Evolutionary conservation across 805 yeast species (phyloP).

Genomic region (Saccharomycodes ludwigii): DNA sequence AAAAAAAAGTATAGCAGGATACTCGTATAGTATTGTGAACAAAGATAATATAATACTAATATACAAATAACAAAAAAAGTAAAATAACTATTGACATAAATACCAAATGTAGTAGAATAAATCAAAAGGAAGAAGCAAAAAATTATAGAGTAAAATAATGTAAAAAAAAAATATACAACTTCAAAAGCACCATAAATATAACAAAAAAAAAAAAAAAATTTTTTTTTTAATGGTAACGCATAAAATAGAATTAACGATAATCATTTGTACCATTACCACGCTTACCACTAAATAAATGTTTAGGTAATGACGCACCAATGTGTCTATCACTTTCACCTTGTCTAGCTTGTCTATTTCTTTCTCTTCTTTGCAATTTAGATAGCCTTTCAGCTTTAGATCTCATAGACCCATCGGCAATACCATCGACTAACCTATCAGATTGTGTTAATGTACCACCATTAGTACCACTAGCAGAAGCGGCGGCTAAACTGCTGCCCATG

Average conservation of each 20-base stretch:
- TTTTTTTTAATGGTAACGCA: not conserved
- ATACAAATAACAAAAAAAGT: not conserved
- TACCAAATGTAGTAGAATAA: constrained; percentile 2
- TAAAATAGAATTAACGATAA: constrained; percentile 46
- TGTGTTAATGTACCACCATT: constrained; percentile 38
- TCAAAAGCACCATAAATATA: constrained; percentile 1
- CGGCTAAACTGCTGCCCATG: constrained; percentile 31
- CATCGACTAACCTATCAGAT: constrained; percentile 74
- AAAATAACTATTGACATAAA: not conserved
- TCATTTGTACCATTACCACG: constrained; percentile 91
- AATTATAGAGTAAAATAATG: constrained; percentile 1
- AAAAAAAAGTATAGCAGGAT: too few relatives aligned
- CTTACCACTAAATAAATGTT: constrained; percentile 93
- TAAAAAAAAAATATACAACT: constrained; percentile 2
- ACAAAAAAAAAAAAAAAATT: constrained; percentile 1
- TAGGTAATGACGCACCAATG: constrained; percentile 71
- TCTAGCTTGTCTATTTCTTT: constrained; percentile 83
- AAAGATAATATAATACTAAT: too few relatives aligned
- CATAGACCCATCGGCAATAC: constrained; percentile 69
- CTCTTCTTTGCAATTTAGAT: constrained; percentile 83
- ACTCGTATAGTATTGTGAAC: too few relatives aligned
- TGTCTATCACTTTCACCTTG: constrained; percentile 96
- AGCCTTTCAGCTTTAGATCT: constrained; percentile 79
- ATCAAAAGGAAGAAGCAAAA: constrained; percentile 2
- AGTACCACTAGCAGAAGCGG: constrained; percentile 17